Conservation (phyloP, 73 alveolate genomes). For the Uronychia binucleata region DNA sequence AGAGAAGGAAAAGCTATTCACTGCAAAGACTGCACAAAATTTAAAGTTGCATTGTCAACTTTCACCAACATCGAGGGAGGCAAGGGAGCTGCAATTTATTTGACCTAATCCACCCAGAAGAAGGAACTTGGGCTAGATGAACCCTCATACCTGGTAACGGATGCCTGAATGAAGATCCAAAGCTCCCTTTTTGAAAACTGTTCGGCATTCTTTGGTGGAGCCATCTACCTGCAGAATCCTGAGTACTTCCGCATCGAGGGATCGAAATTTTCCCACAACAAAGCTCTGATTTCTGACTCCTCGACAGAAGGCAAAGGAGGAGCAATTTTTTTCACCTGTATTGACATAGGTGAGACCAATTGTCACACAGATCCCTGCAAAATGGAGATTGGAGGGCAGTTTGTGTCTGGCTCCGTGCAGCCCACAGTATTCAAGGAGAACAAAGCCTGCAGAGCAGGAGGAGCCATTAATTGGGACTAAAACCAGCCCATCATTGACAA, state of each 20-base stretch:
- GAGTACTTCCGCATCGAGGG: not conserved
- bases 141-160: not conserved
- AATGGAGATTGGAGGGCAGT: not conserved
- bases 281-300: not conserved
- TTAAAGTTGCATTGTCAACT: not conserved
- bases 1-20: not conserved
- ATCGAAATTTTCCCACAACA: not conserved
- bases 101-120: not conserved
- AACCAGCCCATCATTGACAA: not conserved
- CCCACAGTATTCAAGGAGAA: not conserved
- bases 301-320: conserved; percentile 14
- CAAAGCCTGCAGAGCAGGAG: conserved; percentile 9
- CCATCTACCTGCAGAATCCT: not conserved
- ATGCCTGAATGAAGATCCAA: not conserved
- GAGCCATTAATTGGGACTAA: conserved; percentile 29
- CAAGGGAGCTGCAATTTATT: not conserved
- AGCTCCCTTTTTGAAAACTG: not conserved
- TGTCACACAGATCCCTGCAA: not conserved
- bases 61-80: not conserved
- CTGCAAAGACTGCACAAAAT: not conserved
- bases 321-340: not conserved
- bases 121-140: not conserved
- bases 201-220: not conserved
- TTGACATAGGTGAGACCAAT: not conserved
- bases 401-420: no score